Percentiles rank a stretch among this genome's conserved stretches.
Conservation (phyloP, 2,329 filamentous ascomycete species). For the Periconia digitata region DNA sequence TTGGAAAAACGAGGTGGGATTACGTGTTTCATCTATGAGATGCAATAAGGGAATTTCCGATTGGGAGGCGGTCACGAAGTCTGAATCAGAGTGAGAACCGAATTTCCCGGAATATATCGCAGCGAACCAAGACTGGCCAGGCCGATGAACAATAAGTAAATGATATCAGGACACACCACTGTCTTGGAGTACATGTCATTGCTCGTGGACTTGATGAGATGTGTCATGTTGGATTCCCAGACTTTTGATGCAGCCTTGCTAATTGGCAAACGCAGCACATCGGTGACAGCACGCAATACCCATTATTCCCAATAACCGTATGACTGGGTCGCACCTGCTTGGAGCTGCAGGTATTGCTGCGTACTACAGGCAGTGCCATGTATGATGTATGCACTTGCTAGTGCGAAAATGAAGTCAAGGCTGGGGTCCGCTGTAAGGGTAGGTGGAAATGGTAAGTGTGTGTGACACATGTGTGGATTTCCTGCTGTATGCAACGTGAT, state of each 20-base stretch:
- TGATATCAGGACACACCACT: background rate
- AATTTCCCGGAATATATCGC: background rate
- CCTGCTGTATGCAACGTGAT: background rate
- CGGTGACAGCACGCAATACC: background rate
- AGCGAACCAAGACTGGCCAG: too few relatives aligned
- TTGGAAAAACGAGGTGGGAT: background rate
- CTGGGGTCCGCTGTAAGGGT: background rate
- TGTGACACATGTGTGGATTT: background rate
- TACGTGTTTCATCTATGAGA: background rate
- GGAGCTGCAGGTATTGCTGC: too few relatives aligned
- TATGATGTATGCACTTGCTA: background rate
- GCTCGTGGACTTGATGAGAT: too few relatives aligned
- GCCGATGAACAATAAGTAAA: too few relatives aligned
- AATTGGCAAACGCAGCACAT: too few relatives aligned
- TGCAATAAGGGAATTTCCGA: background rate
- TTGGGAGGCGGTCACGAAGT: background rate
- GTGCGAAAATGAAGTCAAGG: background rate
- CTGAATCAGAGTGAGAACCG: background rate
- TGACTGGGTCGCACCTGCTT: background rate
- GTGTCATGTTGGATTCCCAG: too few relatives aligned
- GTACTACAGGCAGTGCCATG: too few relatives aligned
- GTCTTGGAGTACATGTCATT: too few relatives aligned
- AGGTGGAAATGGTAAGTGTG: background rate
- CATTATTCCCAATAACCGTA: background rate
- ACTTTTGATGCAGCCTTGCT: background rate